Evolutionary conservation across 2,329 filamentous ascomycete species (phyloP).

Genomic region (Claviceps sp.): DNA sequence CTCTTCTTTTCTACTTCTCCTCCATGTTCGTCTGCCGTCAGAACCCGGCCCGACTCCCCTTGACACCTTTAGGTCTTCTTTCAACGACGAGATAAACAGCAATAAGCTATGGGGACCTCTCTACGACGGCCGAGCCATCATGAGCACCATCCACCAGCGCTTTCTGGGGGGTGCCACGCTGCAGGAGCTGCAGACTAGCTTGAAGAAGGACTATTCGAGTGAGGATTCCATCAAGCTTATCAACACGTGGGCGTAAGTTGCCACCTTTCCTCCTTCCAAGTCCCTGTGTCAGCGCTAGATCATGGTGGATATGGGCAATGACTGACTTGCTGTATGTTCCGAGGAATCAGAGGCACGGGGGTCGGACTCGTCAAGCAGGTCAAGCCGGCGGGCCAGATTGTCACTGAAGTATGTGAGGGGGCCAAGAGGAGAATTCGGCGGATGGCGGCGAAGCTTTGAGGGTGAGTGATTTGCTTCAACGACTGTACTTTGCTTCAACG

Average conservation of each 20-base stretch:
- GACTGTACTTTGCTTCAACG: no score
- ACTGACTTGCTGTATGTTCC: not conserved
- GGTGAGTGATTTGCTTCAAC: not conserved
- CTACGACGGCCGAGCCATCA: constrained; percentile 32
- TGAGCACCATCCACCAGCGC: constrained; percentile 25
- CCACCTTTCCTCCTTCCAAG: not conserved
- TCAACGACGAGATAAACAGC: constrained; percentile 28
- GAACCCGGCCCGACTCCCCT: not conserved
- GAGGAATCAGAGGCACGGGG: constrained; percentile 21
- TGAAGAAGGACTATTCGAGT: constrained; percentile 23
- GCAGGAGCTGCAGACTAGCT: constrained; percentile 26
- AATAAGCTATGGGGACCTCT: constrained; percentile 25
- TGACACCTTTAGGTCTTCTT: constrained; percentile 18
- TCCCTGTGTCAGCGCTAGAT: not conserved
- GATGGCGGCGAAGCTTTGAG: constrained; percentile 9
- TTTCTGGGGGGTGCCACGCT: constrained; percentile 25
- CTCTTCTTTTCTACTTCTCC: not conserved
- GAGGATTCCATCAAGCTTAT: constrained; percentile 20
- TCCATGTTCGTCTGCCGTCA: not conserved
- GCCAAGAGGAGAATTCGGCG: constrained; percentile 21
- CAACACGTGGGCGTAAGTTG: constrained; percentile 25
- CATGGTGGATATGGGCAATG: not conserved
- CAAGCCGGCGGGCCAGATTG: constrained; percentile 28
- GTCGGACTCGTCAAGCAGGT: constrained; percentile 30
- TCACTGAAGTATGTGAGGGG: constrained; percentile 25